phyloP scores from a whole-genome alignment of 2,329 filamentous ascomycete genomes.

The Metarhizium humberi region DNA sequence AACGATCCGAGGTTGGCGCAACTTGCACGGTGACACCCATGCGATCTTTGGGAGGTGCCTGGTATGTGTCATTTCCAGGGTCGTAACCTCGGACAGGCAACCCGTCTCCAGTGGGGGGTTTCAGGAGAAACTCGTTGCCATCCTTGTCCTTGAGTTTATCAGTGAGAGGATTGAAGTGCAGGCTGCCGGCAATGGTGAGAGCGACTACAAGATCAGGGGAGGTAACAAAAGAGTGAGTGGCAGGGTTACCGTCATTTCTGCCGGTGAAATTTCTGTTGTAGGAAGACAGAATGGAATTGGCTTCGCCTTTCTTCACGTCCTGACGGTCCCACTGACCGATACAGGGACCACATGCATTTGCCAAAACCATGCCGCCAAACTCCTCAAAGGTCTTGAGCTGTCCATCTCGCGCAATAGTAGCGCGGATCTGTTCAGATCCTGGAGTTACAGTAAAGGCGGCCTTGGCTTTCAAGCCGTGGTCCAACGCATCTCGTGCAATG shows the following conservation, averaged over 20 bases:
- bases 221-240: slow-evolving; percentile 87
- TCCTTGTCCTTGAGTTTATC: slow-evolving; percentile 91
- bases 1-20: slow-evolving; percentile 82
- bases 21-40: slow-evolving; percentile 66
- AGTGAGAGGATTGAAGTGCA: slow-evolving; percentile 91
- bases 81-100: slow-evolving; percentile 80
- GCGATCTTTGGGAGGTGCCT: slow-evolving; percentile 81
- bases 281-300: slow-evolving; percentile 96
- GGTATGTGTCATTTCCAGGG: slow-evolving; percentile 87
- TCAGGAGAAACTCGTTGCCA: slow-evolving; percentile 89
- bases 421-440: slow-evolving; percentile 92
- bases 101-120: slow-evolving; percentile 69
- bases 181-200: slow-evolving; percentile 70
- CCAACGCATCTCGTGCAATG: slow-evolving; percentile 82
- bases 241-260: slow-evolving; percentile 92
- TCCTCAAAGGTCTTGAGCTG: slow-evolving; percentile 93
- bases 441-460: slow-evolving; percentile 89
- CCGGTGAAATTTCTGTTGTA: slow-evolving; percentile 99
- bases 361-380: slow-evolving; percentile 87
- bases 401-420: slow-evolving; percentile 83
- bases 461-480: slow-evolving; percentile 92
- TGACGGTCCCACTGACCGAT: slow-evolving; percentile 92
- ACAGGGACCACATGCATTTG: slow-evolving; percentile 89
- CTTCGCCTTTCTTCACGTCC: slow-evolving; percentile 88
- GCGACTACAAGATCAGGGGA: slow-evolving; percentile 86